Evolutionary conservation across 805 yeast genomes (phyloP).

Genomic region (Starmera caribaea): DNA sequence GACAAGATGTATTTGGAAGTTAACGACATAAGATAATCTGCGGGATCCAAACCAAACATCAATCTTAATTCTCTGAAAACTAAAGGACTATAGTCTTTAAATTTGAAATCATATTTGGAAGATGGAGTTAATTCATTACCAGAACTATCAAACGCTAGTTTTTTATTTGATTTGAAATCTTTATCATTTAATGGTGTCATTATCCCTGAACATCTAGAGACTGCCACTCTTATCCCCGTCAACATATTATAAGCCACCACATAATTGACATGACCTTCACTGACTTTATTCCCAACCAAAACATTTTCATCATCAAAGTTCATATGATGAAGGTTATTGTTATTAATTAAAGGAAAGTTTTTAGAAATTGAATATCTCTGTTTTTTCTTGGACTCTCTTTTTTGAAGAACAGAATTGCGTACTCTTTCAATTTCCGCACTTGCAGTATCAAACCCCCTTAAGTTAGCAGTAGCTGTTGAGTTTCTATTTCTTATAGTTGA

Average conservation of each 20-base stretch:
- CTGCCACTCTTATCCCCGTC: slow-evolving; percentile 93
- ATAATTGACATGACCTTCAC: slow-evolving; percentile 90
- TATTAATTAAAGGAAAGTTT: too few relatives aligned
- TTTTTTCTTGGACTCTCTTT: slow-evolving; percentile 32
- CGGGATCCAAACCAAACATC: slow-evolving; percentile 84
- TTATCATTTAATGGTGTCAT: slow-evolving; percentile 61
- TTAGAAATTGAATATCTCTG: slow-evolving; percentile 12
- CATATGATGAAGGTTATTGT: slow-evolving; percentile 15
- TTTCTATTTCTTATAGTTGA: slow-evolving; percentile 4
- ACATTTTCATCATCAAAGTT: slow-evolving; percentile 44
- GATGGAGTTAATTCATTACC: slow-evolving; percentile 91
- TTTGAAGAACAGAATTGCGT: slow-evolving; percentile 36
- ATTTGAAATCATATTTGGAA: slow-evolving; percentile 89
- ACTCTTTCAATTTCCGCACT: slow-evolving; percentile 38
- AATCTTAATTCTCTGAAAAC: slow-evolving; percentile 81
- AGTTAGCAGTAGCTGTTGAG: slow-evolving; percentile 12
- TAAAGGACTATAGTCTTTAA: slow-evolving; percentile 92
- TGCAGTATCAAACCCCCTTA: slow-evolving; percentile 27
- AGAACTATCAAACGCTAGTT: slow-evolving; percentile 75
- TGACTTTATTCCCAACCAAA: slow-evolving; percentile 68
- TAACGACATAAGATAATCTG: slow-evolving; percentile 85
- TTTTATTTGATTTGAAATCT: slow-evolving; percentile 67
- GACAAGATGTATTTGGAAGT: slow-evolving; percentile 89
- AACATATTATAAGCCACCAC: slow-evolving; percentile 95
- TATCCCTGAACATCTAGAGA: slow-evolving; percentile 81